These are phyloP conservation scores for Graphiopsis chlorocephala DNA, from an alignment of 2,329 filamentous ascomycete genomes.

Conservation along the genomic window DNA sequence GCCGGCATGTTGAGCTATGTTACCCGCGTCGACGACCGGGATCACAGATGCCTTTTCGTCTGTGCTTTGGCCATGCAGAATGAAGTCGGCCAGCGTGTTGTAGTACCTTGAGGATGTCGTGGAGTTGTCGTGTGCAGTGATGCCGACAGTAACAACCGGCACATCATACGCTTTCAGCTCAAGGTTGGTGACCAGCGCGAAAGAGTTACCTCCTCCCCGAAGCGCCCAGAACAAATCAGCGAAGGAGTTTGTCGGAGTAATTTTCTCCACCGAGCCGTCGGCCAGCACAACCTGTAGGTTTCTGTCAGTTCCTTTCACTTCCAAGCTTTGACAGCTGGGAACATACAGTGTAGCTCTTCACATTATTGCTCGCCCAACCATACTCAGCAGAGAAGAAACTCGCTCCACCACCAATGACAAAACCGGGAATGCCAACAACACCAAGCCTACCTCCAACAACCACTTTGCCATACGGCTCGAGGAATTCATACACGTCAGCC, in stretches of 20 bases:
- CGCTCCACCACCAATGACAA: slow-evolving; percentile 31
- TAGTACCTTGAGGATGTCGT: background rate
- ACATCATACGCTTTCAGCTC: background rate
- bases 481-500: slow-evolving; percentile 41
- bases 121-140: background rate
- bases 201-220: slow-evolving; percentile 18
- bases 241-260: slow-evolving; percentile 11
- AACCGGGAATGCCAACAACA: slow-evolving; percentile 31
- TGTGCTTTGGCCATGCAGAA: background rate
- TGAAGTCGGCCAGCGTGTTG: background rate
- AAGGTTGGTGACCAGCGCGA: slow-evolving; percentile 21
- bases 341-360: slow-evolving; percentile 27
- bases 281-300: slow-evolving; percentile 11
- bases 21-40: background rate
- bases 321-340: background rate
- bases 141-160: background rate
- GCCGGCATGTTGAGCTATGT: background rate
- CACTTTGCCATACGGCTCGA: slow-evolving; percentile 41
- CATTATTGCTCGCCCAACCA: slow-evolving; percentile 32
- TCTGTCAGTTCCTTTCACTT: background rate
- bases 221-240: slow-evolving; percentile 23
- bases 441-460: slow-evolving; percentile 47
- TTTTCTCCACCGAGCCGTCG: slow-evolving; percentile 15
- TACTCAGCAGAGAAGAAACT: slow-evolving; percentile 28
- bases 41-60: slow-evolving; percentile 10